A percentile compares a stretch with the other conserved stretches of the same genome.
Conservation (phyloP, 1,284 basidiomycete genomes). For the Phellopilus nigrolimitatus region DNA sequence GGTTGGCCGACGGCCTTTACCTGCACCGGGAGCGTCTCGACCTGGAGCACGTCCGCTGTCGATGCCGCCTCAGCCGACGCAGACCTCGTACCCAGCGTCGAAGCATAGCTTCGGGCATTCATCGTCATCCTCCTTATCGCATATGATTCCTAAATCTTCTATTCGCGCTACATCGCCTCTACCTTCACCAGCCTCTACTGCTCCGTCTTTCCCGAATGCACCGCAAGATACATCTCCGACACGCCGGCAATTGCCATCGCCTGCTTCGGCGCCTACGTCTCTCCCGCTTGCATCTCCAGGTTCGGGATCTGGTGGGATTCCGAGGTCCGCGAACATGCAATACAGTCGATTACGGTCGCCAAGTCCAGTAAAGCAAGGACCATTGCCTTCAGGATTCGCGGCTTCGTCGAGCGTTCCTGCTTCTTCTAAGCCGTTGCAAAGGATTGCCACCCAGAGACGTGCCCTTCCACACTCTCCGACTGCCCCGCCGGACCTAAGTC, state of each 20-base stretch:
- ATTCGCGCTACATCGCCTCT: conserved; percentile 4
- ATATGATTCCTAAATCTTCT: conserved; percentile 11
- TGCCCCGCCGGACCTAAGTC: conserved; percentile 2
- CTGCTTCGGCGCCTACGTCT: neutral
- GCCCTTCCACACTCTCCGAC: conserved; percentile 10
- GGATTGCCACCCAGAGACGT: conserved; percentile 6
- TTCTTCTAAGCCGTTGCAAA: neutral
- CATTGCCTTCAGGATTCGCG: neutral
- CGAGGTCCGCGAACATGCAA: neutral
- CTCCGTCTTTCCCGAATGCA: neutral
- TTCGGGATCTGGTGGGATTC: neutral
- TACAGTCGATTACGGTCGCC: neutral
- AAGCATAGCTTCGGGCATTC: conserved; percentile 9
- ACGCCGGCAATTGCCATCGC: conserved; percentile 1
- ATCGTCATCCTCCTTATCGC: conserved; percentile 7
- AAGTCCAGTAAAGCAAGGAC: neutral
- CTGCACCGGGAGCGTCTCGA: conserved; percentile 1
- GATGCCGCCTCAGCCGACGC: conserved; percentile 16
- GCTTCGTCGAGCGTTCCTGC: neutral
- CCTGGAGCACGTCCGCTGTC: conserved; percentile 12
- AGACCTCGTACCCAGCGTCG: neutral
- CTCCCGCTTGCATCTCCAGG: neutral
- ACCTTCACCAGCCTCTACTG: conserved; percentile 1
- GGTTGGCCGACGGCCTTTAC: conserved; percentile 10
- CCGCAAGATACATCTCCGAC: neutral